Percentiles rank a stretch among this genome's conserved stretches.
These are phyloP conservation scores for Fraxinus sp. DNA, from an alignment of 305 asterid genomes.

Conservation along the genomic window DNA sequence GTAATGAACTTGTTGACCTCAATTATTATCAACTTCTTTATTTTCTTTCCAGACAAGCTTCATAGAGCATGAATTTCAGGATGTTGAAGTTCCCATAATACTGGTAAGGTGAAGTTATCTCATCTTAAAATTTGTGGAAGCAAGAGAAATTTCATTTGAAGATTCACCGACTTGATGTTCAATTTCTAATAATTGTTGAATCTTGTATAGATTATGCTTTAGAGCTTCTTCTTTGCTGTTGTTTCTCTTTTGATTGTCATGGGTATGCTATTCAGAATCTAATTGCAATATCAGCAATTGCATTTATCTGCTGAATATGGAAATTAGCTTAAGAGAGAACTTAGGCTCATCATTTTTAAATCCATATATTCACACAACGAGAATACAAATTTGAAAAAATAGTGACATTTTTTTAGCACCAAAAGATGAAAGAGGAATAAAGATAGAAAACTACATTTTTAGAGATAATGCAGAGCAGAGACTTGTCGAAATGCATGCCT, in stretches of 20 bases:
- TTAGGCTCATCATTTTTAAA: not conserved
- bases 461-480: not conserved
- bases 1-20: conserved; percentile 10
- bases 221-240: not conserved
- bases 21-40: conserved; percentile 14
- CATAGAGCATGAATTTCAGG: conserved; percentile 64
- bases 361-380: not conserved
- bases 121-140: conserved; percentile 8
- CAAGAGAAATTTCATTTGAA: conserved; percentile 10
- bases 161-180: not conserved
- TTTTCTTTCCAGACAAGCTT: conserved; percentile 57
- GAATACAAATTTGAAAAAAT: not conserved
- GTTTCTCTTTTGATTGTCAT: conserved; percentile 8
- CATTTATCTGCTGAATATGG: not conserved
- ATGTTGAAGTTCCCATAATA: conserved; percentile 55
- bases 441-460: not conserved
- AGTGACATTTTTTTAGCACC: not conserved
- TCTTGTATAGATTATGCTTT: not conserved
- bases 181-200: conserved; percentile 4
- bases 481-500: not conserved
- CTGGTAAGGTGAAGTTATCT: conserved; percentile 49
- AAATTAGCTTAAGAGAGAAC: not conserved
- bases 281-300: not conserved
- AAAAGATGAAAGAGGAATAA: not conserved
- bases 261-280: not conserved